A percentile compares a stretch with the other conserved stretches of the same genome.
Conservation (phyloP, 2,329 filamentous ascomycete genomes). For the Trichoderma cornu-damae region DNA sequence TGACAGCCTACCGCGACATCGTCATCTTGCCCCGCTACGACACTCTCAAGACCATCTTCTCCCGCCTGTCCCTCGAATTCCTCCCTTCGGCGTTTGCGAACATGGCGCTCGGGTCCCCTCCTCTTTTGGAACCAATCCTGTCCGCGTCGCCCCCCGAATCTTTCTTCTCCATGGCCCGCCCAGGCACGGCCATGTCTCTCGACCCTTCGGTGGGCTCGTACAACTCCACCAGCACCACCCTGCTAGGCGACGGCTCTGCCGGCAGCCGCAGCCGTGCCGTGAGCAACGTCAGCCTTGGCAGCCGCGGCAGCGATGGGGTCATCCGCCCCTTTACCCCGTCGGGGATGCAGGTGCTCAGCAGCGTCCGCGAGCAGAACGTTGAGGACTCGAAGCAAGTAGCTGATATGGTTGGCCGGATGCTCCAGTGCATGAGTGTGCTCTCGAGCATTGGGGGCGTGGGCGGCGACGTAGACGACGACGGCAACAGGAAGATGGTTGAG, state of each 20-base stretch:
- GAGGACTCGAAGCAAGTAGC: slow-evolving; percentile 76
- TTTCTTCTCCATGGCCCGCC: slow-evolving; percentile 46
- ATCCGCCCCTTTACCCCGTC: slow-evolving; percentile 50
- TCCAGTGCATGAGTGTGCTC: slow-evolving; percentile 92
- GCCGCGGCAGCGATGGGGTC: slow-evolving; percentile 40
- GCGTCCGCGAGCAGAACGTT: slow-evolving; percentile 53
- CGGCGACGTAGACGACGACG: slow-evolving; percentile 58
- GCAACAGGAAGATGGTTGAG: slow-evolving; percentile 73
- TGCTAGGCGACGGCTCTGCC: slow-evolving; percentile 61
- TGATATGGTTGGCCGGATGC: slow-evolving; percentile 89
- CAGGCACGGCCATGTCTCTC: slow-evolving; percentile 68
- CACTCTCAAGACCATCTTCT: slow-evolving; percentile 82
- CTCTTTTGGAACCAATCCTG: slow-evolving; percentile 44
- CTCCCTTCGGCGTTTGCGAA: slow-evolving; percentile 50
- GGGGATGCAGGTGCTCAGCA: slow-evolving; percentile 35
- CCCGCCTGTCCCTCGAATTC: slow-evolving; percentile 79
- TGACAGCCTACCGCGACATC: slow-evolving; percentile 81
- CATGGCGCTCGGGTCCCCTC: slow-evolving; percentile 51
- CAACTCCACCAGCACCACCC: slow-evolving; percentile 72
- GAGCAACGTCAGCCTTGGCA: slow-evolving; percentile 71
- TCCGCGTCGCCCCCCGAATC: slow-evolving; percentile 50
- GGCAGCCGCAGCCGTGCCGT: slow-evolving; percentile 71
- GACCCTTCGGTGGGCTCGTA: slow-evolving; percentile 73
- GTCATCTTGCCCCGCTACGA: slow-evolving; percentile 88
- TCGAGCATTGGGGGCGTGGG: slow-evolving; percentile 62